phyloP scores from a whole-genome alignment of 1,284 basidiomycete species.

The Papiliotrema laurentii region DNA sequence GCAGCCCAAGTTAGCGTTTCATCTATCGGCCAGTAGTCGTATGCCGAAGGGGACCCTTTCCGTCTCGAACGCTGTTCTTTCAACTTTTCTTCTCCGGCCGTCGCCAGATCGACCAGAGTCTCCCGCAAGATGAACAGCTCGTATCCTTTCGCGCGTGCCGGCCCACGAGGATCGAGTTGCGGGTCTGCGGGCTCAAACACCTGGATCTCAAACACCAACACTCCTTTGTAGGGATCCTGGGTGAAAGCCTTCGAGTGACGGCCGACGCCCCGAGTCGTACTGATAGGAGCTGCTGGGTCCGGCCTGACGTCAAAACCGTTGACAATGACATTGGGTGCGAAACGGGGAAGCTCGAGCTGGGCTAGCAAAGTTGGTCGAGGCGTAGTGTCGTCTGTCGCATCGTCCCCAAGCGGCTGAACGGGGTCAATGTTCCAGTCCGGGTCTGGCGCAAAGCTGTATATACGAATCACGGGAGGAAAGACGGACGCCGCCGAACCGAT shows the following conservation, averaged over 20 bases:
- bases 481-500: constrained; percentile 4
- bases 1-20: constrained; percentile 29
- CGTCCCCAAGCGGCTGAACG: constrained; percentile 24
- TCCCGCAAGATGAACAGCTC: constrained; percentile 53
- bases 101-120: constrained; percentile 48
- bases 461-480: constrained; percentile 36
- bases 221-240: constrained; percentile 37
- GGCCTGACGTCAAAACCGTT: constrained; percentile 39
- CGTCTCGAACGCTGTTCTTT: constrained; percentile 35
- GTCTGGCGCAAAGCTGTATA: constrained; percentile 32
- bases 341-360: constrained; percentile 29
- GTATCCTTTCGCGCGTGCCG: constrained; percentile 29
- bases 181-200: constrained; percentile 13
- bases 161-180: background rate
- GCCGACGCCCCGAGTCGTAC: constrained; percentile 1
- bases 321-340: constrained; percentile 19
- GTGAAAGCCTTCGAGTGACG: constrained; percentile 40
- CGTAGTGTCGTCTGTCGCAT: constrained; percentile 32
- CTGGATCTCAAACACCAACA: constrained; percentile 41
- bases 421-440: constrained; percentile 16
- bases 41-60: constrained; percentile 32
- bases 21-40: constrained; percentile 14
- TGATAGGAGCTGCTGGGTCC: constrained; percentile 41
- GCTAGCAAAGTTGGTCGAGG: constrained; percentile 27
- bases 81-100: constrained; percentile 36